Evolutionary conservation across 768 basidiomycete species (phyloP).

Genomic region (Leucocoprinus birnbaumii): DNA sequence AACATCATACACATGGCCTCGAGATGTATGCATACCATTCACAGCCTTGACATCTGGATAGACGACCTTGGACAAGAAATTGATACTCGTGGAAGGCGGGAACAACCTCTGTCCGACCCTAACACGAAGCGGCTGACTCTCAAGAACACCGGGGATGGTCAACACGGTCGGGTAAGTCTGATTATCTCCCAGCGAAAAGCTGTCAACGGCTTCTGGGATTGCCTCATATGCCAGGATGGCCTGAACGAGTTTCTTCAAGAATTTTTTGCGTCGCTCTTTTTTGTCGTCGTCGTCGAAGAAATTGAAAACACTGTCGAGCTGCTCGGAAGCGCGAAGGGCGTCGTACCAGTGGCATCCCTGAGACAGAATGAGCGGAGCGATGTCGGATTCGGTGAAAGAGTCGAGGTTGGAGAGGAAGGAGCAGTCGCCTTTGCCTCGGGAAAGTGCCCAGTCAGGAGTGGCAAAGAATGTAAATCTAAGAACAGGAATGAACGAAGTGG

Average conservation of each 20-base stretch:
- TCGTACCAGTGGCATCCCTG: slow-evolving; percentile 5
- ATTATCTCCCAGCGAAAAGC: slow-evolving; percentile 43
- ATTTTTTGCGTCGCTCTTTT: slow-evolving; percentile 49
- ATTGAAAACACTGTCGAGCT: neutral
- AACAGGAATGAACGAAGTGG: neutral
- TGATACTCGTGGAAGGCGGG: slow-evolving; percentile 38
- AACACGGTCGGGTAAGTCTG: slow-evolving; percentile 51
- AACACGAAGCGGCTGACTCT: slow-evolving; percentile 42
- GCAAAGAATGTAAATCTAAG: slow-evolving; percentile 55
- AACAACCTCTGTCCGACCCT: slow-evolving; percentile 30
- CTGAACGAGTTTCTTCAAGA: slow-evolving; percentile 51
- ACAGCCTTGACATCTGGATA: slow-evolving; percentile 38
- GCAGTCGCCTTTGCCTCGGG: slow-evolving; percentile 17
- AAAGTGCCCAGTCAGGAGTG: slow-evolving; percentile 43
- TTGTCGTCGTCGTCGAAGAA: slow-evolving; percentile 36
- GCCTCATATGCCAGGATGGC: slow-evolving; percentile 58
- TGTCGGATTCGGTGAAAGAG: neutral
- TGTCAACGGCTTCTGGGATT: slow-evolving; percentile 36
- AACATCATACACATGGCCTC: neutral
- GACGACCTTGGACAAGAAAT: slow-evolving; percentile 44
- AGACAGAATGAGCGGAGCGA: slow-evolving; percentile 20
- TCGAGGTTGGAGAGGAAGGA: slow-evolving; percentile 7
- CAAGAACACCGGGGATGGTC: slow-evolving; percentile 37
- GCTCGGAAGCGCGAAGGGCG: slow-evolving; percentile 4
- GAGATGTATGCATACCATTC: slow-evolving; percentile 41